Evolutionary conservation across 495 filamentous ascomycete species (phyloP).

Genomic region (Xylaria curta): DNA sequence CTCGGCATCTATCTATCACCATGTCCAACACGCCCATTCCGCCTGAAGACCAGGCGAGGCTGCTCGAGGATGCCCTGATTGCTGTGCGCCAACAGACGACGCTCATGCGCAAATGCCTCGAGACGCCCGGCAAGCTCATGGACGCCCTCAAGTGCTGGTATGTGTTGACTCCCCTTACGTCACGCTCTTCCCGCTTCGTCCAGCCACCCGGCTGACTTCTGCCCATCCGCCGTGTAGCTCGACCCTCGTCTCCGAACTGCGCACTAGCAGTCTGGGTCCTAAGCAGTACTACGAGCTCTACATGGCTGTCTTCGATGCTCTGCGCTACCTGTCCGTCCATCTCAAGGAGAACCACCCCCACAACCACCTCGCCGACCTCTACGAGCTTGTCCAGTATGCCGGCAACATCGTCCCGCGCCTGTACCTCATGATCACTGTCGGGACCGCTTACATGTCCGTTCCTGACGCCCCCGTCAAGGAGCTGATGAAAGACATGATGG

Average conservation of each 20-base stretch:
- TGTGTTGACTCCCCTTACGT: conserved; percentile 42
- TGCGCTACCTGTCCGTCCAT: conserved; percentile 95
- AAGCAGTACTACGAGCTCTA: conserved; percentile 99
- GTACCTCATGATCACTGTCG: conserved; percentile 98
- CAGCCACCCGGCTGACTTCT: conserved; percentile 31
- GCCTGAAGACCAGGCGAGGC: conserved; percentile 88
- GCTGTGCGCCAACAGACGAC: conserved; percentile 95
- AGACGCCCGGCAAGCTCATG: conserved; percentile 98
- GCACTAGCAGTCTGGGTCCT: conserved; percentile 91
- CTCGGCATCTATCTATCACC: conserved; percentile 13
- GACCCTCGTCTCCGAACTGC: conserved; percentile 94
- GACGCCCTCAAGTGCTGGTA: conserved; percentile 99
- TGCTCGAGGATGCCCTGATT: conserved; percentile 95
- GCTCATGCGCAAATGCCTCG: conserved; percentile 96
- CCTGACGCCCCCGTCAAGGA: conserved; percentile 98
- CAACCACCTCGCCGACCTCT: conserved; percentile 96
- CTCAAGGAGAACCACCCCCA: conserved; percentile 96
- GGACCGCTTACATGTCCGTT: conserved; percentile 98
- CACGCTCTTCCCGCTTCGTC: neutral
- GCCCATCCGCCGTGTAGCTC: conserved; percentile 63
- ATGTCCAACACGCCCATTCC: conserved; percentile 69
- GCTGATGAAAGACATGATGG: conserved; percentile 99
- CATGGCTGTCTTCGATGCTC: conserved; percentile 97
- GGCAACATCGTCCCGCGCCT: conserved; percentile 96
- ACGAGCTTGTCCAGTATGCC: conserved; percentile 98